Evolutionary conservation across 2,329 filamentous ascomycete species (phyloP).

Genomic region (Penicillium hordei): DNA sequence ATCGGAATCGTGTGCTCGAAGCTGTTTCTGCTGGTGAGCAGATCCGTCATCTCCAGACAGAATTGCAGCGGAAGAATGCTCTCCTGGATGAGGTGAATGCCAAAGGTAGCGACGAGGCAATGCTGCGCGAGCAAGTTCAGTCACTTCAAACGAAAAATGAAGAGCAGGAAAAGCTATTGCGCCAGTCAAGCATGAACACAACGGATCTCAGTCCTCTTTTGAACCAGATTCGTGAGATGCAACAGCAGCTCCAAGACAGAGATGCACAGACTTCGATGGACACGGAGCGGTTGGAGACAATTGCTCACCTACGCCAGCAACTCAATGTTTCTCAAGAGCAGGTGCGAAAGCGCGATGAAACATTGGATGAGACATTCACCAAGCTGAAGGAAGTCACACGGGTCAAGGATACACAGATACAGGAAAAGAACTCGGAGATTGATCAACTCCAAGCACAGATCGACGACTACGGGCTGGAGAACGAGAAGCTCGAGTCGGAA

Average conservation of each 20-base stretch:
- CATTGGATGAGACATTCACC: slow-evolving; percentile 34
- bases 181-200: slow-evolving; percentile 22
- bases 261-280: slow-evolving; percentile 25
- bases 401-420: slow-evolving; percentile 36
- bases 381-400: slow-evolving; percentile 36
- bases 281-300: slow-evolving; percentile 33
- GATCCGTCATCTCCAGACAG: slow-evolving; percentile 40
- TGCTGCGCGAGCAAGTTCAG: slow-evolving; percentile 33
- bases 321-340: slow-evolving; percentile 35
- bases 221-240: slow-evolving; percentile 34
- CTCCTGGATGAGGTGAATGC: slow-evolving; percentile 31
- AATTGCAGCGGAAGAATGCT: slow-evolving; percentile 35
- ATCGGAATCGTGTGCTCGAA: slow-evolving; percentile 34
- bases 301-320: slow-evolving; percentile 36
- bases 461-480: slow-evolving; percentile 36
- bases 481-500: slow-evolving; percentile 37
- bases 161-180: slow-evolving; percentile 26
- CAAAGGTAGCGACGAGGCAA: slow-evolving; percentile 23
- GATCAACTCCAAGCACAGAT: slow-evolving; percentile 38
- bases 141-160: slow-evolving; percentile 30
- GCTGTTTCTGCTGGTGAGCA: slow-evolving; percentile 40
- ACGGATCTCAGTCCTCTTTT: slow-evolving; percentile 29
- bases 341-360: slow-evolving; percentile 35
- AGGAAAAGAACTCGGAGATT: slow-evolving; percentile 39
- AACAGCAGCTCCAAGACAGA: slow-evolving; percentile 32